Conservation (phyloP, 2,329 filamentous ascomycete genomes). For the Xylaria sp. region DNA sequence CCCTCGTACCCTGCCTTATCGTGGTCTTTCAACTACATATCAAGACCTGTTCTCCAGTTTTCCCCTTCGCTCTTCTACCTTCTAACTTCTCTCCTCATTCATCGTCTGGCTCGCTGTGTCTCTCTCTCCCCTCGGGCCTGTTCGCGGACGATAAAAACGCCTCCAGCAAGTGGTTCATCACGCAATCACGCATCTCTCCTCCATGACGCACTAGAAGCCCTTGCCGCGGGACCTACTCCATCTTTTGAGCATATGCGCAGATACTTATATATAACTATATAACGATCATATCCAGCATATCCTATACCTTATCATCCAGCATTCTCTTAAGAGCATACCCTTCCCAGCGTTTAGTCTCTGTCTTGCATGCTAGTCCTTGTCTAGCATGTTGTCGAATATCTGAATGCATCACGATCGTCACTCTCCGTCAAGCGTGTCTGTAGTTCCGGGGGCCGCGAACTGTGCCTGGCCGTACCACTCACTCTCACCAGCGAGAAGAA, state of each 20-base stretch:
- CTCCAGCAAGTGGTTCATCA: not conserved
- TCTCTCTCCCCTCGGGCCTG: not conserved
- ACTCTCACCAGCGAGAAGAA: conserved; percentile 38
- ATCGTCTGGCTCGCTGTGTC: conserved; percentile 2
- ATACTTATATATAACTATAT: not conserved
- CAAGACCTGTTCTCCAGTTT: conserved; percentile 24
- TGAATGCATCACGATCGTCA: conserved; percentile 51
- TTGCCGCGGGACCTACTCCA: not conserved
- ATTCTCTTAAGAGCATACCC: not conserved
- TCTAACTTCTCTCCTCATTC: conserved; percentile 14
- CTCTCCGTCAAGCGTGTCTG: conserved; percentile 42
- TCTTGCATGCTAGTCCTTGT: conserved; percentile 17
- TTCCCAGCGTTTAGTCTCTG: not conserved
- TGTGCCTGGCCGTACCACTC: conserved; percentile 39
- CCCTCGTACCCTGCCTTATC: not conserved
- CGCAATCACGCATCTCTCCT: not conserved
- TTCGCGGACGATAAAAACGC: not conserved
- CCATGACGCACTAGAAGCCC: conserved; percentile 6
- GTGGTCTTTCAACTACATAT: conserved; percentile 18
- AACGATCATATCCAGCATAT: not conserved
- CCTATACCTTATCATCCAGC: not conserved
- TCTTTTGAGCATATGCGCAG: conserved; percentile 1
- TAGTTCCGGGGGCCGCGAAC: conserved; percentile 43
- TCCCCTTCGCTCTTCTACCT: conserved; percentile 21
- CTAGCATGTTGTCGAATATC: conserved; percentile 44